Base-by-base conservation (phyloP, 2,329 filamentous ascomycete species). In the Ramularia collo-cygni region DNA sequence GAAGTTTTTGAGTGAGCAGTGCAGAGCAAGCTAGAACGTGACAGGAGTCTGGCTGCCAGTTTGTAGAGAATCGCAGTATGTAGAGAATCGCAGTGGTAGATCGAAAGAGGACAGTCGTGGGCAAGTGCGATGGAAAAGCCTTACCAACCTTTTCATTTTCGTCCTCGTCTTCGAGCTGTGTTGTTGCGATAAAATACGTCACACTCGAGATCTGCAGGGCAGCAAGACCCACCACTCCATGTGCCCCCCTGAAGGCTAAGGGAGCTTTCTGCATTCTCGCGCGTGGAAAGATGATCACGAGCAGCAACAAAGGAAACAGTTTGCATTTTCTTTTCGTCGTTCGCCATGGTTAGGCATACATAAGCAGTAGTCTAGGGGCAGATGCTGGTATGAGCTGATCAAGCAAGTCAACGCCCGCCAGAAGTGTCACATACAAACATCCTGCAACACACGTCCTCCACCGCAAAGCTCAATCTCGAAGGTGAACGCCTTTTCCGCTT, bases 321-420 rank as follows among this genome's bases (percentile, higher is more conserved):
- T 40, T 44, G 36, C 40, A 43, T 43, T 48, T 48, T 46, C 37
- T 52, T 51, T 50, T 50, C 41, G 49, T 47, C 47, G 50, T 45
- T 49, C 46, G 46, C 48, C 50, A 41, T 44, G 15, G 31, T 37
- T 37, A 44, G 40, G 44, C 47, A 44, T 47, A 47, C 45, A 24
- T 24, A 38, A 51, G 40, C 49, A 46, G 48, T 46, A 44, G 47
- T 48, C 49, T 50, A 48, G 38, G 50, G 48, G 49, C 47, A 52
- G 48, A 48, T 52, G 49, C 47, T 48, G 32, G 35, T 24, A 24
- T 24, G 21, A 44, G 38, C 50, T 48, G 47, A 43, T 50, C 45
- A 50, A 50, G 50, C 45, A 48, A 44, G 21, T 44, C 27, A 43
- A 42, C 46, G 48, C 48, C 43, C 41, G 42, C 43, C 48, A 37